phyloP scores from a whole-genome alignment of 75 land plant species.

The Selaginella moellendorffii region DNA sequence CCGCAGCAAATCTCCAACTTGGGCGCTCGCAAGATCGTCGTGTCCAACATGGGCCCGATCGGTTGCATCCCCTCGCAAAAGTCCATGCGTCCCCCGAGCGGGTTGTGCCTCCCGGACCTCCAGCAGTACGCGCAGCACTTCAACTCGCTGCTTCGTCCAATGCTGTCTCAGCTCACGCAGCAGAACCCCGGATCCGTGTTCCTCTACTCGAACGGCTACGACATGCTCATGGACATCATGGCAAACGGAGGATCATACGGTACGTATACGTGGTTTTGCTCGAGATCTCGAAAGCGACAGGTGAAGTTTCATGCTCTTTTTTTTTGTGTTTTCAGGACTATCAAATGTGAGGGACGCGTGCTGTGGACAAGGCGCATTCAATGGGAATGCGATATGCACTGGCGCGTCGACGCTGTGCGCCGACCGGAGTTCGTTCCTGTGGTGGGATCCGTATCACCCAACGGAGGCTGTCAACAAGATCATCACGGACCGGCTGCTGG shows the following conservation, averaged over 20 bases:
- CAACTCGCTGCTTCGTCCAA: background rate
- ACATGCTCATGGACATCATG: constrained; percentile 10
- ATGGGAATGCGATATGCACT: constrained; percentile 1
- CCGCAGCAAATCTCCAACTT: constrained; percentile 4
- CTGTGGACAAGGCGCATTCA: constrained; percentile 6
- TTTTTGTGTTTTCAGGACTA: background rate
- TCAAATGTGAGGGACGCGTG: background rate
- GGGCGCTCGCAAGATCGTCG: background rate
- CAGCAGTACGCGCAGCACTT: background rate
- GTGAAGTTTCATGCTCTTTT: no score
- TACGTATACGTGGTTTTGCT: background rate
- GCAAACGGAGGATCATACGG: background rate
- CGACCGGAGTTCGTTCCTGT: background rate
- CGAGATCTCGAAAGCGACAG: no score
- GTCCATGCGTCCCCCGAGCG: background rate
- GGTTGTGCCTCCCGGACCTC: background rate
- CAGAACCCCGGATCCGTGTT: background rate
- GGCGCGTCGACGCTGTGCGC: background rate
- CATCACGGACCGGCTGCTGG: constrained; percentile 30
- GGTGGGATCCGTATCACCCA: constrained; percentile 22
- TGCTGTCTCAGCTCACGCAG: background rate
- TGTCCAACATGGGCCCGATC: constrained; percentile 9
- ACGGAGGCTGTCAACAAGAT: constrained; percentile 33
- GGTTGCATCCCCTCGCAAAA: constrained; percentile 5
- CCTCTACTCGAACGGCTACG: constrained; percentile 1